Conservation (phyloP, 1,284 basidiomycete genomes). For the Mycena citricolor region DNA sequence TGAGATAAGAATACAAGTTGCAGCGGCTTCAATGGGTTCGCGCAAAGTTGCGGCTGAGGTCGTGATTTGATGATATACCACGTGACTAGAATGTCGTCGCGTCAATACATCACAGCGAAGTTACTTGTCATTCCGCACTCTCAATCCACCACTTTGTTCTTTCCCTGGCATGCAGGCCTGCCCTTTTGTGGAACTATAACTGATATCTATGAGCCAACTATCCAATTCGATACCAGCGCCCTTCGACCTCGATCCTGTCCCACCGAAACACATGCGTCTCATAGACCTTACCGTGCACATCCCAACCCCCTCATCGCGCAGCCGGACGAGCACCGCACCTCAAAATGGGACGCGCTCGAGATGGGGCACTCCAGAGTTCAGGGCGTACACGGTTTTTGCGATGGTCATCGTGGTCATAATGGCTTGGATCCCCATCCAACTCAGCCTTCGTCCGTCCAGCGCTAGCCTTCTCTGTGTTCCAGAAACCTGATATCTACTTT, state of each 20-base stretch:
- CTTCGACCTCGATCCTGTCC: constrained; percentile 16
- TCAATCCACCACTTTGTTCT: too few species aligned
- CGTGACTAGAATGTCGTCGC: too few species aligned
- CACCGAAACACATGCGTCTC: constrained; percentile 22
- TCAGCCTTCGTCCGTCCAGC: constrained; percentile 69
- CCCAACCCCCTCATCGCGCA: constrained; percentile 34
- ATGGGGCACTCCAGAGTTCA: constrained; percentile 87
- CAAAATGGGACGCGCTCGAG: constrained; percentile 32
- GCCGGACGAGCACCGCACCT: constrained; percentile 24
- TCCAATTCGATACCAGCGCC: constrained; percentile 8
- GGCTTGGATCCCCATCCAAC: constrained; percentile 75
- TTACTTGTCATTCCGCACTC: too few species aligned
- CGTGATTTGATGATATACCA: too few species aligned
- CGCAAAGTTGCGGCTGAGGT: too few species aligned
- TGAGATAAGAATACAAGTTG: too few species aligned
- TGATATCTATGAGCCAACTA: too few species aligned
- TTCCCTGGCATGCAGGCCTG: too few species aligned
- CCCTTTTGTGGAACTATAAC: too few species aligned
- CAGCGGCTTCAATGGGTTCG: too few species aligned
- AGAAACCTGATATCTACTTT: constrained; percentile 12
- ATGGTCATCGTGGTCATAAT: constrained; percentile 71
- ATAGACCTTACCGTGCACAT: constrained; percentile 47
- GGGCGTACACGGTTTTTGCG: constrained; percentile 71
- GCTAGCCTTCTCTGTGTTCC: constrained; percentile 6
- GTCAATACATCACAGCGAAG: too few species aligned